Evolutionary conservation across 495 filamentous ascomycete genomes (phyloP).

Genomic region (Xylaria flabelliformis): DNA sequence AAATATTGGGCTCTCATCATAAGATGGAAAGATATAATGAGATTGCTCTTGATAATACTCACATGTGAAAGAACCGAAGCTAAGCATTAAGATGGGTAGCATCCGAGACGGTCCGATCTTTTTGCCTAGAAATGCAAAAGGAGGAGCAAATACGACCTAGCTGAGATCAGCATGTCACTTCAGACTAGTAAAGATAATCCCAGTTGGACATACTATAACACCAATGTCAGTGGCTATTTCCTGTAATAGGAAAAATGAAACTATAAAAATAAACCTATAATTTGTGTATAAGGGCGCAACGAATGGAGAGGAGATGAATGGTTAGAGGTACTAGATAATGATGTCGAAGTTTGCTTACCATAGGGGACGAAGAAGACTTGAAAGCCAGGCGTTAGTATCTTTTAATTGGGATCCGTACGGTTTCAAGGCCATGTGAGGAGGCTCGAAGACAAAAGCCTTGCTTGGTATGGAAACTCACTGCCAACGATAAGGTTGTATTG

Average conservation of each 20-base stretch:
- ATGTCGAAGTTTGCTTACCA: slow-evolving; percentile 24
- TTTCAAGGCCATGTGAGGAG: neutral
- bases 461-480: slow-evolving; percentile 31
- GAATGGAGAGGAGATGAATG: neutral
- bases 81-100: slow-evolving; percentile 73
- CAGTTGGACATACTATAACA: slow-evolving; percentile 13
- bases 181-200: neutral
- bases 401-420: neutral
- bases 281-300: neutral
- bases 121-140: slow-evolving; percentile 71
- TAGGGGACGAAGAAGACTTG: slow-evolving; percentile 78
- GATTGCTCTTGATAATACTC: neutral
- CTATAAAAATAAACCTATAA: neutral
- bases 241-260: neutral
- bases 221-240: neutral
- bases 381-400: slow-evolving; percentile 2
- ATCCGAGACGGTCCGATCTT: slow-evolving; percentile 67
- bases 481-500: slow-evolving; percentile 75
- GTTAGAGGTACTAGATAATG: neutral
- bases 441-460: neutral
- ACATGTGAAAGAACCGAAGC: slow-evolving; percentile 64
- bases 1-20: slow-evolving; percentile 26
- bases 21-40: neutral
- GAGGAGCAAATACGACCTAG: slow-evolving; percentile 67
- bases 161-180: neutral